Percentiles rank a stretch among this genome's conserved stretches.
These are phyloP conservation scores for Phytophthora ramorum DNA, from an alignment of 352 stramenopile genomes.

Conservation along the genomic window DNA sequence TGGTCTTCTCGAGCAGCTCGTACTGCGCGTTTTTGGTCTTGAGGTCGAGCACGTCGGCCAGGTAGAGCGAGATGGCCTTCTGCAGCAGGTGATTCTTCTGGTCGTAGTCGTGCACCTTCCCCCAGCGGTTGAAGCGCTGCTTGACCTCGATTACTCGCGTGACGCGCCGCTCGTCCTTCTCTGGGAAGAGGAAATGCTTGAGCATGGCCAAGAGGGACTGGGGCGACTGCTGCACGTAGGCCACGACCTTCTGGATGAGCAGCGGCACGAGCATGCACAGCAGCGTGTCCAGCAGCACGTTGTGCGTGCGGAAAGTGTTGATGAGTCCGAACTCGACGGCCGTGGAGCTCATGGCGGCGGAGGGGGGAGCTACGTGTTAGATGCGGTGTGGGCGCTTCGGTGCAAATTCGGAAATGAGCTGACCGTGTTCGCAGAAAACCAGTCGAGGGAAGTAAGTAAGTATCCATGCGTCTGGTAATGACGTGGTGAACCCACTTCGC, in stretches of 20 bases:
- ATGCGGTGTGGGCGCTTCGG: no score
- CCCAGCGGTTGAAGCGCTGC: conserved; percentile 45
- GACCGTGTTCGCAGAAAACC: background rate
- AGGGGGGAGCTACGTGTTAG: no score
- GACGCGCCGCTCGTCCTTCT: conserved; percentile 28
- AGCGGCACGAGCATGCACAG: conserved; percentile 66
- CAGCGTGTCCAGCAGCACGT: conserved; percentile 60
- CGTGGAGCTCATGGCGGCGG: conserved; percentile 51
- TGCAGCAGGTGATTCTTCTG: conserved; percentile 60
- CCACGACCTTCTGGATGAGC: conserved; percentile 50
- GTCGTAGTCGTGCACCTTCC: conserved; percentile 50
- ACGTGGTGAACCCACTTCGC: conserved; percentile 28
- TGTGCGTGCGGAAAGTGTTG: conserved; percentile 59
- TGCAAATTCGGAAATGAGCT: conserved; percentile 25
- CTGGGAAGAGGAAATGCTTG: conserved; percentile 18
- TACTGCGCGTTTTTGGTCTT: conserved; percentile 49
- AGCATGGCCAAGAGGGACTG: conserved; percentile 27
- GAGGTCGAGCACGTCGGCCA: conserved; percentile 51
- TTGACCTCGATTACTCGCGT: conserved; percentile 47
- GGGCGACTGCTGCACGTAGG: conserved; percentile 35
- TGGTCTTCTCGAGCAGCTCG: conserved; percentile 54
- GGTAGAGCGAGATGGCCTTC: conserved; percentile 58
- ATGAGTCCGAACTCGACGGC: conserved; percentile 58
- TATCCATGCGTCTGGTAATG: no score
- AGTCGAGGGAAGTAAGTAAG: no score